Evolutionary conservation across 78 protist species (phyloP), one percentile per base, ranked within the genome.

Genomic region (Bigelowiella natans): DNA sequence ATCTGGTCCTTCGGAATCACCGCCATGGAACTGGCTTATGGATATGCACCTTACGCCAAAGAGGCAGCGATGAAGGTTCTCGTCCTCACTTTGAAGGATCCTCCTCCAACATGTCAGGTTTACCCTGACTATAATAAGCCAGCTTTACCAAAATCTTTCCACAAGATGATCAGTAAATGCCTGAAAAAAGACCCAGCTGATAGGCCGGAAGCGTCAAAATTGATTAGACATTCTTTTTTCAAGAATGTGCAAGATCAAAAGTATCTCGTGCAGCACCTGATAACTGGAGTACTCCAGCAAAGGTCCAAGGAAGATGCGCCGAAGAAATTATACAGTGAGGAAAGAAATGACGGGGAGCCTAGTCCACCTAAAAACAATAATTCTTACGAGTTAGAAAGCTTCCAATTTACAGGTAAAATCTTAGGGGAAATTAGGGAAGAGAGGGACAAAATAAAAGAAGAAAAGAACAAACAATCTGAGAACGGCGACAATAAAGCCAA

Each of bases 1-100:
- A 93, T 92, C 63, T 92, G 93, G 93, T 37, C 89, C 38, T 2
- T 92, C 31, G 93, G 93, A 51, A 88, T 92, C 2, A 92, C 93
- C 82, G 93, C 93, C 39, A 73, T 92, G 86, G 93, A 92, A 83
- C 88, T 92, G 34, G 94, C 92, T 1, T 39, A 83, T 11, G 94
- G 94, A 28, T 26, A 7, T 7, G 94, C 90, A 7, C 94, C 94
- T 1, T 11, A 37, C 63, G 31, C 88, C 2, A 31, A 64, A 1
- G 18, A 37, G 2, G 63, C 11, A 37, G 89, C 92, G n/a, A 87
- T 93, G 92, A 88, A 93, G 83, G 94, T 89, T n/a, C 0, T 92
- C 3, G 38, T 83, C 38, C 11, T 28, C 3, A 83, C 86, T 2
- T 34, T 83, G 11, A 29, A 11, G 37, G 31, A 83, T 30, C 38